phyloP scores from a whole-genome alignment of 176 grass and related monocot species.

The Ensete ventricosum region DNA sequence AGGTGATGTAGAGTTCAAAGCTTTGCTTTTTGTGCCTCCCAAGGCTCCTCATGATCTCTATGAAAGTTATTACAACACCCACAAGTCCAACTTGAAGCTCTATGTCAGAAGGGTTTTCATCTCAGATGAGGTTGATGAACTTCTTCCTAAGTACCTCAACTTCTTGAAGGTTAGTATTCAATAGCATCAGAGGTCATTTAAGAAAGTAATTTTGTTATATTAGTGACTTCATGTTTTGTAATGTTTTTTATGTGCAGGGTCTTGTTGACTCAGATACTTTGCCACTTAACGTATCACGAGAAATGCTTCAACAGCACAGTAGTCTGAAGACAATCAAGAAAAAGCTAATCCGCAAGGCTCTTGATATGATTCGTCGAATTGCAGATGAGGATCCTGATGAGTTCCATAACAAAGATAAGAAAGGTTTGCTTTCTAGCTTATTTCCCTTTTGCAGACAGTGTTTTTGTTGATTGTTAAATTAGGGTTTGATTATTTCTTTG shows the following conservation, averaged over 20 bases:
- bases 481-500: not conserved
- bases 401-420: conserved; percentile 89
- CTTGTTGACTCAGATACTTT: conserved; percentile 91
- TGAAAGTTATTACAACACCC: conserved; percentile 87
- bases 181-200: not conserved
- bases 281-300: conserved; percentile 87
- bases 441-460: not conserved
- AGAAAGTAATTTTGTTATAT: not conserved
- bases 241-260: conserved; percentile 36
- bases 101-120: conserved; percentile 98
- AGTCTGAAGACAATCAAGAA: conserved; percentile 97
- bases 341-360: conserved; percentile 89
- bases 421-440: conserved; percentile 31
- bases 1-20: conserved; percentile 97
- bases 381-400: conserved; percentile 88
- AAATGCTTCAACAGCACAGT: conserved; percentile 98
- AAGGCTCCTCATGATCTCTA: conserved; percentile 93
- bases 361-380: conserved; percentile 92
- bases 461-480: not conserved
- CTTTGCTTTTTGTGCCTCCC: conserved; percentile 82
- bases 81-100: conserved; percentile 90
- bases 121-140: conserved; percentile 92
- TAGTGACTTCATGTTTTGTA: not conserved
- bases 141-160: conserved; percentile 86
- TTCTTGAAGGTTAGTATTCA: conserved; percentile 67